phyloP scores from a whole-genome alignment of 2,329 filamentous ascomycete species.

The Davidsoniella neocaledoniae region DNA sequence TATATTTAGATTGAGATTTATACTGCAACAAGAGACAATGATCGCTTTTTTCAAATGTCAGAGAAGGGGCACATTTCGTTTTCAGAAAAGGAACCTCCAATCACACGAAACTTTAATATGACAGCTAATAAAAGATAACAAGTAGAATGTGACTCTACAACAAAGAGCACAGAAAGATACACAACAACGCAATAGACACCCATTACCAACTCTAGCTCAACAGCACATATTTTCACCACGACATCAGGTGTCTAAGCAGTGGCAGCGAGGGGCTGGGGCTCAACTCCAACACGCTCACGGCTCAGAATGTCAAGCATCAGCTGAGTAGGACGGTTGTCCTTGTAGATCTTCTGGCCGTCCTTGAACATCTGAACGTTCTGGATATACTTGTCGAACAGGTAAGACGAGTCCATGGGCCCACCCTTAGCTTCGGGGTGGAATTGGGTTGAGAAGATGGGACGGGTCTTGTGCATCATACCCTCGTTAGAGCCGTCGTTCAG shows the following conservation, averaged over 20 bases:
- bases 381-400: conserved; percentile 92
- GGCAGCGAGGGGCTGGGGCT: conserved; percentile 43
- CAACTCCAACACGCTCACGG: conserved; percentile 88
- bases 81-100: too few relatives aligned
- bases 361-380: conserved; percentile 83
- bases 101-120: not conserved
- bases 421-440: conserved; percentile 99
- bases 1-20: too few relatives aligned
- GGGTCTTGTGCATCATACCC: conserved; percentile 88
- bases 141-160: conserved; percentile 1
- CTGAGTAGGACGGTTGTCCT: conserved; percentile 75
- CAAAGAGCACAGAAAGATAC: conserved; percentile 5
- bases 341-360: conserved; percentile 58
- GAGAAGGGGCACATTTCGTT: too few relatives aligned
- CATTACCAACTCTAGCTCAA: too few relatives aligned
- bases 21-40: too few relatives aligned
- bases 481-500: conserved; percentile 96
- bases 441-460: conserved; percentile 95
- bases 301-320: conserved; percentile 79
- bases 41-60: too few relatives aligned
- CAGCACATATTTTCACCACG: not conserved
- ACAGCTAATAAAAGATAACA: not conserved
- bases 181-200: too few relatives aligned
- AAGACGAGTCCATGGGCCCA: conserved; percentile 86
- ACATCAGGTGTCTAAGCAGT: conserved; percentile 21